Evolutionary conservation across 306 rosid genomes (phyloP).

Genomic region (Begonia peltatifolia): DNA sequence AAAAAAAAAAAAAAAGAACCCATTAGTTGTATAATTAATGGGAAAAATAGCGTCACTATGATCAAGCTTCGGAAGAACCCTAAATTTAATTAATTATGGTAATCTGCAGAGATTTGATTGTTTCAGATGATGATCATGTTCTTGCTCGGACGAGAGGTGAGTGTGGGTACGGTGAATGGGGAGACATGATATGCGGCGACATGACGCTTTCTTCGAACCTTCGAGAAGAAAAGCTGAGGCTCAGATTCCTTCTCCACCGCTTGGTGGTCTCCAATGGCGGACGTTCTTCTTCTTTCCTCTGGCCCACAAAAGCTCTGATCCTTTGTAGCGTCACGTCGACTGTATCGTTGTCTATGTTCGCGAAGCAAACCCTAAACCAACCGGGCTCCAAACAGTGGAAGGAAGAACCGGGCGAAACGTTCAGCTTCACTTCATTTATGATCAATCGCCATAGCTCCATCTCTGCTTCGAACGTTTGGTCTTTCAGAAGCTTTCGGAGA

Average conservation of each 20-base stretch:
- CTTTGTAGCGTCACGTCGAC: constrained; percentile 49
- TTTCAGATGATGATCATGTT: not conserved
- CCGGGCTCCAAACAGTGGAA: constrained; percentile 68
- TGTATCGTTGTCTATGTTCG: constrained; percentile 67
- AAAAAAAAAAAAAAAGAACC: no score
- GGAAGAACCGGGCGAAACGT: constrained; percentile 89
- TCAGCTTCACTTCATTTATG: constrained; percentile 61
- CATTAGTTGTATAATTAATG: no score
- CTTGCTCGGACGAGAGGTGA: constrained; percentile 57
- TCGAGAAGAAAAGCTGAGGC: constrained; percentile 39
- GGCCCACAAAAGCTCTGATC: constrained; percentile 32
- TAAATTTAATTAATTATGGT: no score
- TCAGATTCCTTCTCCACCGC: constrained; percentile 26
- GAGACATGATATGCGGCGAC: constrained; percentile 52
- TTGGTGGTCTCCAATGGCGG: constrained; percentile 4
- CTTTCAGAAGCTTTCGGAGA: constrained; percentile 35
- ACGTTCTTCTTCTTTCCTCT: constrained; percentile 14
- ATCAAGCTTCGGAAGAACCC: no score
- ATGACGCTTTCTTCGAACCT: constrained; percentile 34
- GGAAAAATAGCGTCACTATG: no score
- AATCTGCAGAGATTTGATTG: no score
- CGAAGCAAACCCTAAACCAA: constrained; percentile 92
- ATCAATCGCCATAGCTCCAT: constrained; percentile 55
- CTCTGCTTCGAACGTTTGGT: constrained; percentile 43
- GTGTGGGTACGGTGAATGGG: constrained; percentile 64